Evolutionary conservation across 345 rosid genomes (phyloP).

Genomic region (Rhizophora mangle): DNA sequence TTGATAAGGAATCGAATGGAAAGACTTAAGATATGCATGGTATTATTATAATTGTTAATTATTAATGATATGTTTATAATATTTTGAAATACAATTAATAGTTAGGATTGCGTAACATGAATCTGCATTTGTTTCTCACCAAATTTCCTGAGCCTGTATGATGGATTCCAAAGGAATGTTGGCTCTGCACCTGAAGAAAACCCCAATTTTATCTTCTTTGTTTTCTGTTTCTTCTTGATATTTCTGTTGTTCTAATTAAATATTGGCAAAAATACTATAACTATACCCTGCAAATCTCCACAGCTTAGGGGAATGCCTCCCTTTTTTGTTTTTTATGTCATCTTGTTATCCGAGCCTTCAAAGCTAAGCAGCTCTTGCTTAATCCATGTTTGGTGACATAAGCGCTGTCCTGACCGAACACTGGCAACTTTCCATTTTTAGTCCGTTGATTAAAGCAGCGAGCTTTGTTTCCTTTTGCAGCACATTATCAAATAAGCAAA

Average conservation of each 20-base stretch:
- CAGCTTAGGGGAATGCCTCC: not conserved
- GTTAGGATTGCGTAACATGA: too few relatives aligned
- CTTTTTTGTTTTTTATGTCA: conserved; percentile 10
- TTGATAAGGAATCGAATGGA: too few relatives aligned
- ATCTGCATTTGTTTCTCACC: too few relatives aligned
- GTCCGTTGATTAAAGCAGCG: conserved; percentile 23
- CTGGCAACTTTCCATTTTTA: conserved; percentile 26
- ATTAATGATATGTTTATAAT: too few relatives aligned
- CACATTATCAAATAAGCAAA: conserved; percentile 7
- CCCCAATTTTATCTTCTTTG: too few relatives aligned
- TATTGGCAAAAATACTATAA: not conserved
- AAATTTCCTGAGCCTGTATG: too few relatives aligned
- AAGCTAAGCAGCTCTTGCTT: conserved; percentile 18
- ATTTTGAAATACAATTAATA: too few relatives aligned
- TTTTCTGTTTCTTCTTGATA: not conserved
- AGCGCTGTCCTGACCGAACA: conserved; percentile 10
- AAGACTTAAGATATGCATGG: too few relatives aligned
- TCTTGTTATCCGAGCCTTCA: conserved; percentile 18
- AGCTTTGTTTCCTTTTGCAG: conserved; percentile 16
- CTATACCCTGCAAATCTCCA: not conserved
- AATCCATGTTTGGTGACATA: conserved; percentile 16
- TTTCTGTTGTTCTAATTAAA: too few relatives aligned
- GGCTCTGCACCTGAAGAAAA: too few relatives aligned
- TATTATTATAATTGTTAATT: too few relatives aligned
- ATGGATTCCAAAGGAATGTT: too few relatives aligned